Conservation (phyloP, 495 filamentous ascomycete species). For the Trichoderma reesei region DNA sequence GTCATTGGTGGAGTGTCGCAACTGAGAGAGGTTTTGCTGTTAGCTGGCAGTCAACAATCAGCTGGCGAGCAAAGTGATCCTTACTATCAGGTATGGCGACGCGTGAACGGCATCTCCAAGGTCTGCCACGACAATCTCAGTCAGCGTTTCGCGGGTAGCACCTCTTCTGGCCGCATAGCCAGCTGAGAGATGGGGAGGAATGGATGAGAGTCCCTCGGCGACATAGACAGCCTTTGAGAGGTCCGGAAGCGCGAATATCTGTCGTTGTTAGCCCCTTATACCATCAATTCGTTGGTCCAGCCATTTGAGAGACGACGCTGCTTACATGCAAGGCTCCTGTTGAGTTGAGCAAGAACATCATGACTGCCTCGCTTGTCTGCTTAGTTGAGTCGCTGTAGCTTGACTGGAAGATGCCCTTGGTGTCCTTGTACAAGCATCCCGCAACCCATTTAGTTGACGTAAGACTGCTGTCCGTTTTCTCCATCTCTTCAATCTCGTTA, state of each 20-base stretch:
- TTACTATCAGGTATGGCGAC: conserved; percentile 72
- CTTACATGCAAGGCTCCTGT: conserved; percentile 66
- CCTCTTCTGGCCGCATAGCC: conserved; percentile 59
- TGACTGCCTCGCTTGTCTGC: conserved; percentile 36
- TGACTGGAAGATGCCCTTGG: conserved; percentile 43
- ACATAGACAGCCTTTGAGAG: conserved; percentile 50
- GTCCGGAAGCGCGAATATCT: conserved; percentile 57
- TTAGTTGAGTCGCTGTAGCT: conserved; percentile 30
- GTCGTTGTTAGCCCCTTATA: background rate
- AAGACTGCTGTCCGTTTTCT: conserved; percentile 43
- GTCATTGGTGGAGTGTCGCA: conserved; percentile 71
- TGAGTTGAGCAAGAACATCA: conserved; percentile 64
- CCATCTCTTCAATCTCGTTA: conserved; percentile 78
- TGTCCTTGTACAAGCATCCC: conserved; percentile 69
- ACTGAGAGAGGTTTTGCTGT: conserved; percentile 31
- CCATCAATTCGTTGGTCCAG: background rate
- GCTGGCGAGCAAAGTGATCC: background rate
- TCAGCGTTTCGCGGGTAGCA: conserved; percentile 58
- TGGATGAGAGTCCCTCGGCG: conserved; percentile 62
- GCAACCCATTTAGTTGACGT: conserved; percentile 62
- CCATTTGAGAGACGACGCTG: conserved; percentile 4
- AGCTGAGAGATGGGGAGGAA: conserved; percentile 63
- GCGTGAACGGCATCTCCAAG: conserved; percentile 63
- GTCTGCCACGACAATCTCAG: conserved; percentile 72
- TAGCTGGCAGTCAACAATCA: conserved; percentile 1